These are phyloP conservation scores for Hirschfeldia incana DNA, from an alignment of 345 rosid species.

Conservation along the genomic window DNA sequence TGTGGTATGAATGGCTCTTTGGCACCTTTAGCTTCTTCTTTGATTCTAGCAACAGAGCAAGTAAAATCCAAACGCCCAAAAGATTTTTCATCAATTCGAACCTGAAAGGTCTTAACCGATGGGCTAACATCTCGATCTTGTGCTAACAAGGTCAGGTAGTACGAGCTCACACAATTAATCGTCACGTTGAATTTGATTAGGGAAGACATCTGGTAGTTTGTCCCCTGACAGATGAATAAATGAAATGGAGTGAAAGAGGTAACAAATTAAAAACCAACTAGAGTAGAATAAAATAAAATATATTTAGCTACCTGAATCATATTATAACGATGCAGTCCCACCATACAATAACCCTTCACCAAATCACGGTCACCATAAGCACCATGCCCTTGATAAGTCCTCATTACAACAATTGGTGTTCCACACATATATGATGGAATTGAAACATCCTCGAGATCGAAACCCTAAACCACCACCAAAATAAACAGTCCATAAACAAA, in stretches of 20 bases:
- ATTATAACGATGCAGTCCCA: background rate
- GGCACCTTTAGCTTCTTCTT: background rate
- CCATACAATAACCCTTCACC: background rate
- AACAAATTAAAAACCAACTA: background rate
- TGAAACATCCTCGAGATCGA: background rate
- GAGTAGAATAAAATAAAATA: too few species aligned
- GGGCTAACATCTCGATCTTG: background rate
- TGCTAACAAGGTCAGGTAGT: slow-evolving; percentile 1
- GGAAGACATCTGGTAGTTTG: background rate
- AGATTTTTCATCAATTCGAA: background rate
- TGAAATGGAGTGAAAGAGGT: background rate
- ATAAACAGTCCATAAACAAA: too few species aligned
- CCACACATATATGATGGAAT: background rate
- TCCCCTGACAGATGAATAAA: background rate
- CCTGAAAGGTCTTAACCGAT: background rate
- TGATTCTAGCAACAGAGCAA: background rate
- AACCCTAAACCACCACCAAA: background rate
- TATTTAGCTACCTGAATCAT: background rate
- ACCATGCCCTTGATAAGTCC: background rate
- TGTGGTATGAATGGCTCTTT: background rate
- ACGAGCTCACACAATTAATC: background rate
- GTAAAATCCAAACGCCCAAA: background rate
- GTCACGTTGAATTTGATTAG: background rate
- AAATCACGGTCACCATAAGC: background rate
- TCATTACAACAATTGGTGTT: background rate